These are phyloP conservation scores for Blastomyces parvus DNA, from an alignment of 2,329 filamentous ascomycete genomes.

Conservation along the genomic window DNA sequence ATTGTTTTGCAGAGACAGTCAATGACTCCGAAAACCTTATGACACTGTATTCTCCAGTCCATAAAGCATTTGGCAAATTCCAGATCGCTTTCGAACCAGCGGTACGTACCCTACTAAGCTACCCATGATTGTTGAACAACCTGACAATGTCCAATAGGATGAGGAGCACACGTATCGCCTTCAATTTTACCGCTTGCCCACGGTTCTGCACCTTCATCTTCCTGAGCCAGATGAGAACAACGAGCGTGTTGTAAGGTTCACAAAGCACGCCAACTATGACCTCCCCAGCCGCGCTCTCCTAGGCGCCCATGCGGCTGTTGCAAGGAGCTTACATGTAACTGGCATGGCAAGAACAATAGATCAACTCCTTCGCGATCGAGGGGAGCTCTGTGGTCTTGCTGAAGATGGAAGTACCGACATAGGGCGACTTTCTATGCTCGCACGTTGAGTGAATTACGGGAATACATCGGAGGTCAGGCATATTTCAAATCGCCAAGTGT, in stretches of 20 bases:
- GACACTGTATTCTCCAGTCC: neutral
- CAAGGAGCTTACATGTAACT: neutral
- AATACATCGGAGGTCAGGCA: neutral
- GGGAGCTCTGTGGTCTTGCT: neutral
- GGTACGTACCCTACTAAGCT: neutral
- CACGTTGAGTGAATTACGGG: neutral
- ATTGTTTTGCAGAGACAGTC: neutral
- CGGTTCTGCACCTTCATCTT: neutral
- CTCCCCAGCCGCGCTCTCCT: constrained; percentile 1
- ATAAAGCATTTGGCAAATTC: constrained; percentile 1
- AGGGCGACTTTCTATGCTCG: neutral
- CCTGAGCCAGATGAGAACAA: neutral
- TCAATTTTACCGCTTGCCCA: neutral
- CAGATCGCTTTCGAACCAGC: neutral
- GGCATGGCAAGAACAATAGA: neutral
- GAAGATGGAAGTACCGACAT: neutral
- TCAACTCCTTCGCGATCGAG: neutral
- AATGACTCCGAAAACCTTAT: neutral
- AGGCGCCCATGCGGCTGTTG: neutral
- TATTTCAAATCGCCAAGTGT: neutral
- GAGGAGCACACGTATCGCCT: neutral
- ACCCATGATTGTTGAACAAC: neutral
- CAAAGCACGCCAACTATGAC: neutral
- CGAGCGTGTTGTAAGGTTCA: neutral
- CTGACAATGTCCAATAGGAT: neutral